These are phyloP conservation scores for Tylopilus vinaceipallidus DNA, from an alignment of 768 basidiomycete genomes.

Conservation along the genomic window DNA sequence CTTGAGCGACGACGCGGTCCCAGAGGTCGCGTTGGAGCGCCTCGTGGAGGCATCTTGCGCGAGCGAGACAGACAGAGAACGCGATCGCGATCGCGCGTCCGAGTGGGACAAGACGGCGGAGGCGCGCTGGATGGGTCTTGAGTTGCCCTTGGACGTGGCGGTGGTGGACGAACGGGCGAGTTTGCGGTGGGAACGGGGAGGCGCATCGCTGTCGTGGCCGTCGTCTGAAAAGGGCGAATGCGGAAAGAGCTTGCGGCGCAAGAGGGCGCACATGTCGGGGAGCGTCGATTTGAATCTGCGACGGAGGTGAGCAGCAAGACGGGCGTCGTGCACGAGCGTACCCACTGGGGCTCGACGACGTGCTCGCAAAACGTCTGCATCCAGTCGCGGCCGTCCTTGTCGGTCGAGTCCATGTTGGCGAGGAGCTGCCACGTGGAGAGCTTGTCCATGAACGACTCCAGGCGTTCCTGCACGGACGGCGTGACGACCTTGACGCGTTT, in stretches of 20 bases:
- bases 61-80: slow-evolving; percentile 68
- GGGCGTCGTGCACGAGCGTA: neutral
- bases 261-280: slow-evolving; percentile 52
- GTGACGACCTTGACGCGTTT: slow-evolving; percentile 20
- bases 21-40: slow-evolving; percentile 30
- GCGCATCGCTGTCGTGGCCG: slow-evolving; percentile 16
- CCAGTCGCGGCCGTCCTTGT: slow-evolving; percentile 57
- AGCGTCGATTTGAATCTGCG: slow-evolving; percentile 54
- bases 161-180: slow-evolving; percentile 12
- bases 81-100: slow-evolving; percentile 46
- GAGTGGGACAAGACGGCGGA: slow-evolving; percentile 19
- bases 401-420: slow-evolving; percentile 32
- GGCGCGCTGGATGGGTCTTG: slow-evolving; percentile 24
- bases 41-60: slow-evolving; percentile 54
- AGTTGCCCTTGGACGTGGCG: slow-evolving; percentile 7
- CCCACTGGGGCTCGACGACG: slow-evolving; percentile 63
- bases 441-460: slow-evolving; percentile 78
- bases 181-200: slow-evolving; percentile 13
- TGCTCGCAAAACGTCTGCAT: slow-evolving; percentile 70
- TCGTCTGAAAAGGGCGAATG: slow-evolving; percentile 58
- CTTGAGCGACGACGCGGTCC: slow-evolving; percentile 43
- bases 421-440: slow-evolving; percentile 75
- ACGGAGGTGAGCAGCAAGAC: neutral
- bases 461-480: slow-evolving; percentile 43
- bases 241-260: slow-evolving; percentile 67